A percentile compares a stretch with the other conserved stretches of the same genome.
phyloP scores from a whole-genome alignment of 2,329 filamentous ascomycete species.

The Mollisiaceae sp. region DNA sequence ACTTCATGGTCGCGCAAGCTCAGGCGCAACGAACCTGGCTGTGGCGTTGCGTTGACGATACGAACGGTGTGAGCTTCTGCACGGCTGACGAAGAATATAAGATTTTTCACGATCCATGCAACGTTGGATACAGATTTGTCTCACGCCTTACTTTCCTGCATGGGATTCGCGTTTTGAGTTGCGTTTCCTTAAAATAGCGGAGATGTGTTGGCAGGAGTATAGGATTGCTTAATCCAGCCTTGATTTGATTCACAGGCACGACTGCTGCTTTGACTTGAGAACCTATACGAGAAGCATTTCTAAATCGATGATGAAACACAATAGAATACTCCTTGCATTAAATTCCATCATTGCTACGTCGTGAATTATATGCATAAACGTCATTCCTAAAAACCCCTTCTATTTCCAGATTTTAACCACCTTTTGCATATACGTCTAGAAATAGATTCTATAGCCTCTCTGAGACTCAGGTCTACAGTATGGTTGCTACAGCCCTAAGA shows the following conservation, averaged over 20 bases:
- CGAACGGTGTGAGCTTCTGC: constrained; percentile 11
- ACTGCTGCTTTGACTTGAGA: neutral
- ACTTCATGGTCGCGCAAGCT: constrained; percentile 14
- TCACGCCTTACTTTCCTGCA: neutral
- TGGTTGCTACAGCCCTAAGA: constrained; percentile 16
- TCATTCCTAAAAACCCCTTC: neutral
- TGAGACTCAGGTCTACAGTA: constrained; percentile 43
- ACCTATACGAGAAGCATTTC: neutral
- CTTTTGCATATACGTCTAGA: constrained; percentile 10
- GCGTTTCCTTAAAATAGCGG: constrained; percentile 4
- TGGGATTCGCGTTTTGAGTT: constrained; percentile 5
- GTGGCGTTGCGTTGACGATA: constrained; percentile 22
- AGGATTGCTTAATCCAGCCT: neutral
- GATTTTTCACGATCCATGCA: constrained; percentile 7
- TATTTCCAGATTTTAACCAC: neutral
- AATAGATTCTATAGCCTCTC: constrained; percentile 21
- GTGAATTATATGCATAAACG: neutral
- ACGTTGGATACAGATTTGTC: neutral
- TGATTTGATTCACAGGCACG: neutral
- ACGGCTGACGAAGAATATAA: constrained; percentile 18
- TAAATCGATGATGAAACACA: neutral
- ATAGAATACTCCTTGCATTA: neutral
- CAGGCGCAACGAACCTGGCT: constrained; percentile 23
- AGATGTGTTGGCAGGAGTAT: constrained; percentile 2
- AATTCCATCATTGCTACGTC: neutral